phyloP scores from a whole-genome alignment of 371 early-diverging fungal species.

The Mucor plumbeus region DNA sequence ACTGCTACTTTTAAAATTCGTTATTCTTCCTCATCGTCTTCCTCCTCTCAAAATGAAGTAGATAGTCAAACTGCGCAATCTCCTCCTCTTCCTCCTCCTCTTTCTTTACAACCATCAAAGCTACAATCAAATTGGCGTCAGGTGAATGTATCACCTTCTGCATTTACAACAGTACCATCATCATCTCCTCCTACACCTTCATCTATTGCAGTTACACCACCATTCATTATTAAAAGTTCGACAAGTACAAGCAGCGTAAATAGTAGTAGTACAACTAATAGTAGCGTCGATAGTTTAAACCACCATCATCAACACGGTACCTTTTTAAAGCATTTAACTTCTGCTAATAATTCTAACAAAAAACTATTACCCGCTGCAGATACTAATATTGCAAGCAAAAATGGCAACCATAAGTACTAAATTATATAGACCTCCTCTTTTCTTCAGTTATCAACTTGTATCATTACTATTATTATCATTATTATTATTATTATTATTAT shows the following conservation, averaged over 20 bases:
- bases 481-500: not conserved
- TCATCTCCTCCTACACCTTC: not conserved
- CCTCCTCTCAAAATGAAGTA: not conserved
- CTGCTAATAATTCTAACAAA: not conserved
- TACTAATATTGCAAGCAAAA: not conserved
- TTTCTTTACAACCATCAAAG: conserved; percentile 15
- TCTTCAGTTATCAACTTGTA: too few relatives aligned
- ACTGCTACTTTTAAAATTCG: conserved; percentile 14
- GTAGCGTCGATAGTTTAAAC: not conserved
- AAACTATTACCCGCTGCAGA: not conserved
- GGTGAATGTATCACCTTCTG: conserved; percentile 23
- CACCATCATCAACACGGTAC: not conserved
- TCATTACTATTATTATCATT: not conserved
- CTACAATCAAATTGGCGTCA: conserved; percentile 27
- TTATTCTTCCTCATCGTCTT: not conserved
- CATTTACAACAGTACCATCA: not conserved
- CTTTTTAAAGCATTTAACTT: conserved; percentile 1
- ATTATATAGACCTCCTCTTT: too few relatives aligned
- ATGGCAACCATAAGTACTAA: not conserved
- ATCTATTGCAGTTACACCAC: not conserved
- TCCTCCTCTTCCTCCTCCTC: not conserved
- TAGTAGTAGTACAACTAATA: conserved; percentile 18
- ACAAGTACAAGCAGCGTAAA: conserved; percentile 21
- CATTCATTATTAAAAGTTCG: conserved; percentile 6
- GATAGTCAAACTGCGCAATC: not conserved